Conservation (phyloP, 2,329 filamentous ascomycete species). For the Hymenoscyphus albidus region DNA sequence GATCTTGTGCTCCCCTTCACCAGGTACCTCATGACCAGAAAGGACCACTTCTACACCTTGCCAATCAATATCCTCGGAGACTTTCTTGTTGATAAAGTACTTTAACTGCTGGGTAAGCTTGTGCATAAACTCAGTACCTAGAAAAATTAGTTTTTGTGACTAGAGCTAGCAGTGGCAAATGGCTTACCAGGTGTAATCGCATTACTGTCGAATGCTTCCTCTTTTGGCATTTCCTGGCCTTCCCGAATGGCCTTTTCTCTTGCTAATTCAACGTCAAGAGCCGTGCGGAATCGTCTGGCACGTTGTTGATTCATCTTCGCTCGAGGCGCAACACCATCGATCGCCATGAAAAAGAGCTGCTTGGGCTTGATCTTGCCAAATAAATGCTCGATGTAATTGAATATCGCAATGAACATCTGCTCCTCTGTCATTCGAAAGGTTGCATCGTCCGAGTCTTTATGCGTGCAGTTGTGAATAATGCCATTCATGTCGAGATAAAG, state of each 20-base stretch:
- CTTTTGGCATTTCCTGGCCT: slow-evolving; percentile 88
- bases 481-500: slow-evolving; percentile 99
- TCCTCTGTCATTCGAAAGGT: slow-evolving; percentile 93
- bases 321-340: slow-evolving; percentile 93
- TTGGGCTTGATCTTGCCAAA: slow-evolving; percentile 99
- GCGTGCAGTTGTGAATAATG: slow-evolving; percentile 99
- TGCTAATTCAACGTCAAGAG: slow-evolving; percentile 82
- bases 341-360: slow-evolving; percentile 99
- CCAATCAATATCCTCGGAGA: slow-evolving; percentile 96
- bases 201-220: slow-evolving; percentile 96
- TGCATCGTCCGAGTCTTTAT: slow-evolving; percentile 90
- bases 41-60: slow-evolving; percentile 94
- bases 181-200: slow-evolving; percentile 82
- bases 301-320: slow-evolving; percentile 99
- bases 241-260: slow-evolving; percentile 88
- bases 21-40: slow-evolving; percentile 95
- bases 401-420: slow-evolving; percentile 99
- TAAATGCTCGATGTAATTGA: slow-evolving; percentile 99
- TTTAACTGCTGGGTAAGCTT: slow-evolving; percentile 90
- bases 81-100: slow-evolving; percentile 98
- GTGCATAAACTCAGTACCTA: slow-evolving; percentile 86
- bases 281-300: slow-evolving; percentile 89
- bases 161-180: neutral
- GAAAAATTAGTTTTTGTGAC: slow-evolving; percentile 35
- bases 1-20: slow-evolving; percentile 98